phyloP scores from a whole-genome alignment of 2,329 filamentous ascomycete genomes.

The Tolypocladium ophioglossoides region DNA sequence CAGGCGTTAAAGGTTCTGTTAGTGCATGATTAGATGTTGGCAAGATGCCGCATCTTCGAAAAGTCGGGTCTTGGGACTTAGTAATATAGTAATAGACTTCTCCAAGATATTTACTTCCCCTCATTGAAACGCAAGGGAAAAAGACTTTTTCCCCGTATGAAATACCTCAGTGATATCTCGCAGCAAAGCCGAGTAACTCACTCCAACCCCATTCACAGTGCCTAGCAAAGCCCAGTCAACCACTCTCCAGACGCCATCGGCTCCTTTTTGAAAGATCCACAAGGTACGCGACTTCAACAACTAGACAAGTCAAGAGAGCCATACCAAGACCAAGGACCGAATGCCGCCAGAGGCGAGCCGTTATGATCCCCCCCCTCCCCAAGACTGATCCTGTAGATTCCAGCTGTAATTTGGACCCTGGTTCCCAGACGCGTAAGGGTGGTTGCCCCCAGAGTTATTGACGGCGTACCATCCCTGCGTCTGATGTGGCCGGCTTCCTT shows the following conservation, averaged over 20 bases:
- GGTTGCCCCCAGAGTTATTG: constrained; percentile 8
- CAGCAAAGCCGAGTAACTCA: background rate
- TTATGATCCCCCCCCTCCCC: constrained; percentile 4
- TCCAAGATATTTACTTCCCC: too few relatives aligned
- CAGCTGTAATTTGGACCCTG: constrained; percentile 16
- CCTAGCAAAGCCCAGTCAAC: background rate
- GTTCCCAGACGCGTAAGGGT: constrained; percentile 8
- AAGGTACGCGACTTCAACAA: background rate
- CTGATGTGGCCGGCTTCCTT: background rate
- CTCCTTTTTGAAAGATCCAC: background rate
- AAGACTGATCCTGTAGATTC: constrained; percentile 9
- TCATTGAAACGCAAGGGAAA: too few relatives aligned
- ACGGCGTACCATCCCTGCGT: constrained; percentile 1
- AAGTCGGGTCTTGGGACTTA: background rate
- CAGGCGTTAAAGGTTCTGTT: background rate
- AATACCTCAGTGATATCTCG: background rate
- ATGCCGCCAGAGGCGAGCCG: background rate
- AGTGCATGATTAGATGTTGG: background rate
- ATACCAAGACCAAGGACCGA: background rate
- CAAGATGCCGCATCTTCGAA: background rate
- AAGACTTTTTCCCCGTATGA: background rate
- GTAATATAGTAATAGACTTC: background rate
- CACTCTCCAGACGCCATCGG: background rate
- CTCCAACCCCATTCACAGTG: background rate
- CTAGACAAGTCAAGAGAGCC: background rate